Base-by-base conservation (phyloP, 1,284 basidiomycete genomes). In the Melampsora americana region DNA sequence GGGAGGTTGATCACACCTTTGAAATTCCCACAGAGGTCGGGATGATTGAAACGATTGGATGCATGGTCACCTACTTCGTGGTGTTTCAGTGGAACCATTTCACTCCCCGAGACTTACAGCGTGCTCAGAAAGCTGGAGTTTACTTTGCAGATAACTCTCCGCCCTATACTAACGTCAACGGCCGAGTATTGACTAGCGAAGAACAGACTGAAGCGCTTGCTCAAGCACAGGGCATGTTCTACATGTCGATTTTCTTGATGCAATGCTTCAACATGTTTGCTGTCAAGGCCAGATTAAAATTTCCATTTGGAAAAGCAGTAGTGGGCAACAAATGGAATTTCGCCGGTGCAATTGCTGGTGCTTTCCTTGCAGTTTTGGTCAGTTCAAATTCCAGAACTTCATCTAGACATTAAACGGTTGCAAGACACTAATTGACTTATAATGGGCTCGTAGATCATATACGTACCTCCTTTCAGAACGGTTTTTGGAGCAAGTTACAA, bases 251-350 rank as follows among this genome's bases (percentile, higher is more conserved):
- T 46, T 89, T 89, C 83, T 87, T 89, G 78, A 86, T 85, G 23
- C 89, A 90, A 80, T 89, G 88, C 81, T 90, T 89, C 84, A 89
- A 90, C 80, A 86, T 89, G 32, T 90, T 88, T 79, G 88, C 88
- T 0, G 88, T 89, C 61, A 90, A 90, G 83, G 88, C 88, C 32
- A 86, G 85, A 75, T 85, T 89, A 79, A 85, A 85, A 6, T 87
- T 86, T 82, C 89, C 89, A 26, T 89, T 90, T 83, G 88, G 89
- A 68, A 84, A 83, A 66, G 84, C 84, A 39, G 84, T 86, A 67
- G 80, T 89, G 56, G 84, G 85, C 61, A 90, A 90, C 84, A 84
- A 85, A 77, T 88, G 86, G 84, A 90, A 89, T 82, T 89, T 89
- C 78, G 83, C 83, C 35, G 88, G 88, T n/a, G 89, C 89, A 77